Evolutionary conservation across 305 asterid genomes (phyloP).

Genomic region (Fraxinus baroniana): DNA sequence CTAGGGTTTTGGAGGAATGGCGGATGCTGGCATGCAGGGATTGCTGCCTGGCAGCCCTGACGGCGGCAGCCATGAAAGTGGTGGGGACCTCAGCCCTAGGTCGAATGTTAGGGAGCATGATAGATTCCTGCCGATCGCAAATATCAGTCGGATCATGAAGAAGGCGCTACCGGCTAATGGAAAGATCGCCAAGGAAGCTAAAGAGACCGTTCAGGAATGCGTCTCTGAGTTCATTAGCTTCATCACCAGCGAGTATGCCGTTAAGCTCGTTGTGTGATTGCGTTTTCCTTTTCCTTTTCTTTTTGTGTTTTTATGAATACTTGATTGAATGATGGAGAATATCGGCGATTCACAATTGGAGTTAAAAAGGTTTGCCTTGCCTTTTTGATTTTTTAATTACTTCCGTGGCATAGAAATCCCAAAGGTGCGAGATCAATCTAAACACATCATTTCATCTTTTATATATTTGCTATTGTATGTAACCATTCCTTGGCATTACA

Average conservation of each 20-base stretch:
- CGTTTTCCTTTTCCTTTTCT: not conserved
- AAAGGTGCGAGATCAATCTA: not conserved
- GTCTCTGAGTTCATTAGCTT: conserved; percentile 91
- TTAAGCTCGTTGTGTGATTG: not conserved
- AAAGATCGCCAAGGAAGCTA: conserved; percentile 87
- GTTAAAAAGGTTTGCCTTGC: not conserved
- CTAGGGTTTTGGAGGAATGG: conserved; percentile 50
- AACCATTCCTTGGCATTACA: not conserved
- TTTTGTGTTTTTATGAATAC: not conserved
- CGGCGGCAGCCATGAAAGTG: conserved; percentile 69
- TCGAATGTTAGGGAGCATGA: conserved; percentile 73
- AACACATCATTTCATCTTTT: not conserved
- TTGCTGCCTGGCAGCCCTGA: conserved; percentile 60
- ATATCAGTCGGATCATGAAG: conserved; percentile 88
- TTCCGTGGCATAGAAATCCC: not conserved
- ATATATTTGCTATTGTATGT: not conserved
- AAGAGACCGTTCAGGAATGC: conserved; percentile 90
- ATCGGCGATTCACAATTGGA: not conserved
- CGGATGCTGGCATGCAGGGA: conserved; percentile 52
- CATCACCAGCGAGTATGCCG: conserved; percentile 83
- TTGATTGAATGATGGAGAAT: not conserved
- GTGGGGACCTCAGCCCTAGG: conserved; percentile 78
- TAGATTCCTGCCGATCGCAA: conserved; percentile 80
- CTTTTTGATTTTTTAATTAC: not conserved
- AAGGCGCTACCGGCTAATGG: conserved; percentile 82